Evolutionary conservation across 495 filamentous ascomycete genomes (phyloP).

Genomic region (Aspergillus funiculosus): DNA sequence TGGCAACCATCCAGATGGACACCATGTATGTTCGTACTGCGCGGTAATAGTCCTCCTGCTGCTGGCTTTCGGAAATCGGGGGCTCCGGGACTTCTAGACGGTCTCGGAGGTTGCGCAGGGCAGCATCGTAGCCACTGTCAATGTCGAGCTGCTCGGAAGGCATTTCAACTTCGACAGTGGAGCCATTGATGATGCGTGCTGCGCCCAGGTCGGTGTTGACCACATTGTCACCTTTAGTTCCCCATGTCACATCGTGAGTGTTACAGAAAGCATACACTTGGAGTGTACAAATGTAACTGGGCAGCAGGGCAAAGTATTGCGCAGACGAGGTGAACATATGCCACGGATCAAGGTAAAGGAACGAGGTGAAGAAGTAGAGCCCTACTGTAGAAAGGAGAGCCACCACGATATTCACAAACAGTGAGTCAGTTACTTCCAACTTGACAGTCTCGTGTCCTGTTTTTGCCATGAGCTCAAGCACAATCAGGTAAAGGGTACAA

Average conservation of each 20-base stretch:
- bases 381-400: slow-evolving; percentile 85
- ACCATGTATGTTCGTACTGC: slow-evolving; percentile 99
- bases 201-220: slow-evolving; percentile 85
- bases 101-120: slow-evolving; percentile 91
- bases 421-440: slow-evolving; percentile 67
- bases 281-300: slow-evolving; percentile 90
- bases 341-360: slow-evolving; percentile 97
- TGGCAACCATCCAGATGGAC: slow-evolving; percentile 88
- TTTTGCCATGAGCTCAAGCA: slow-evolving; percentile 62
- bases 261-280: slow-evolving; percentile 99
- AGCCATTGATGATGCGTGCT: slow-evolving; percentile 62
- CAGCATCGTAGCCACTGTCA: slow-evolving; percentile 95
- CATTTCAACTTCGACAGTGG: slow-evolving; percentile 82
- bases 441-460: slow-evolving; percentile 32
- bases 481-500: slow-evolving; percentile 76
- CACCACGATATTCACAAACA: slow-evolving; percentile 92
- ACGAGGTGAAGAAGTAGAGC: slow-evolving; percentile 91
- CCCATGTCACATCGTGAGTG: slow-evolving; percentile 98
- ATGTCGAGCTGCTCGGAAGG: slow-evolving; percentile 97
- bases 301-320: slow-evolving; percentile 93
- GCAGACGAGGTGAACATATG: slow-evolving; percentile 93
- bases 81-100: slow-evolving; percentile 70
- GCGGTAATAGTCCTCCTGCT: slow-evolving; percentile 98
- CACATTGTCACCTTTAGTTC: slow-evolving; percentile 97
- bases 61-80: slow-evolving; percentile 63